Conservation (phyloP, 1,139 yeast genomes). For the Suhomyces terraborum region DNA sequence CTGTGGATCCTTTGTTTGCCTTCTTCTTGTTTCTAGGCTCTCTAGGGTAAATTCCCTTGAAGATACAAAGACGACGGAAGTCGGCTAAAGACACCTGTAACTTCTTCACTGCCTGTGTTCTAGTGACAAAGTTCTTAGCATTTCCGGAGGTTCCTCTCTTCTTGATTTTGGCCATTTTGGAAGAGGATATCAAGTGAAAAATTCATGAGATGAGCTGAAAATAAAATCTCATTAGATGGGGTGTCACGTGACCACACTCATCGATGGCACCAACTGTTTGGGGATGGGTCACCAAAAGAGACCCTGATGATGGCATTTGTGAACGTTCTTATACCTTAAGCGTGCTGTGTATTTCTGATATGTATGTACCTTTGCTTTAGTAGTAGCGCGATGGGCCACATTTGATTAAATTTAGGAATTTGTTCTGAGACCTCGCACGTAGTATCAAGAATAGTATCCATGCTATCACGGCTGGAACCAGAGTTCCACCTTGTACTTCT, state of each 20-base stretch:
- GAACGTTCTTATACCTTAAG: background rate
- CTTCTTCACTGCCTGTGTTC: conserved; percentile 93
- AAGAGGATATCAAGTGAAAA: conserved; percentile 10
- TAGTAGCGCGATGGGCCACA: conserved; percentile 29
- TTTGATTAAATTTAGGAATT: conserved; percentile 24
- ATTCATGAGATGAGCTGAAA: conserved; percentile 16
- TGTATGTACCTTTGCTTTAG: conserved; percentile 20
- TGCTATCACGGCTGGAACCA: conserved; percentile 2
- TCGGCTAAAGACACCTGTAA: conserved; percentile 96
- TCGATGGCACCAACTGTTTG: background rate
- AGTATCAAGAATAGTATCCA: conserved; percentile 3
- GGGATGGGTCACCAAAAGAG: background rate
- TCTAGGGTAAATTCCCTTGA: conserved; percentile 95
- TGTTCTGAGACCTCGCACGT: conserved; percentile 5
- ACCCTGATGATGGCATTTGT: background rate
- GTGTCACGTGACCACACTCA: conserved; percentile 3
- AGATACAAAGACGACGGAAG: conserved; percentile 94
- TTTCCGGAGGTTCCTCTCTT: conserved; percentile 87
- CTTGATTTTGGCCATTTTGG: conserved; percentile 49
- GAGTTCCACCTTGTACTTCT: background rate
- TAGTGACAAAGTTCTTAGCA: conserved; percentile 88
- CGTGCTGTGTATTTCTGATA: background rate
- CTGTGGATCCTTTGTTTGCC: conserved; percentile 96
- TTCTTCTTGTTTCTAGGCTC: conserved; percentile 96
- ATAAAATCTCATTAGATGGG: conserved; percentile 2